phyloP scores from a whole-genome alignment of 2,329 filamentous ascomycete species.

The Chaetomium sp. region DNA sequence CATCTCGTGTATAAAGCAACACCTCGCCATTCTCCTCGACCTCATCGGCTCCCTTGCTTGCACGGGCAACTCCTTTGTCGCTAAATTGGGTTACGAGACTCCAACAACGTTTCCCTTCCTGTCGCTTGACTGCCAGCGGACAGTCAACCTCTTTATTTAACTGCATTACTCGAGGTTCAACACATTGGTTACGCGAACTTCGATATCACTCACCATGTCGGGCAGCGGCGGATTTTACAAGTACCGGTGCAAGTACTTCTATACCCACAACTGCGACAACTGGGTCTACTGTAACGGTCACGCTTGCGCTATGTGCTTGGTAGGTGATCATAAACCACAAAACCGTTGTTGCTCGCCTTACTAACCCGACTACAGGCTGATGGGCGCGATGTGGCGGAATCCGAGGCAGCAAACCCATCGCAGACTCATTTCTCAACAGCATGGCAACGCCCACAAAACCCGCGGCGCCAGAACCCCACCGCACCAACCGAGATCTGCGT shows the following conservation, averaged over 20 bases:
- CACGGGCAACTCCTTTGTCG: not conserved
- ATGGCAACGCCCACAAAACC: slow-evolving; percentile 9
- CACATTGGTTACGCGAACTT: not conserved
- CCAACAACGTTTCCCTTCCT: slow-evolving; percentile 9
- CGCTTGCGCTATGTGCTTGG: slow-evolving; percentile 50
- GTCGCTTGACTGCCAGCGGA: slow-evolving; percentile 35
- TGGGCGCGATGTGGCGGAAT: slow-evolving; percentile 29
- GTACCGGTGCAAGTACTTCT: slow-evolving; percentile 56
- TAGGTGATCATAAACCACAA: slow-evolving; percentile 41
- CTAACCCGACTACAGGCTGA: slow-evolving; percentile 26
- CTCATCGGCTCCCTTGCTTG: not conserved
- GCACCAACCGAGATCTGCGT: slow-evolving; percentile 27
- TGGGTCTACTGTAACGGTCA: slow-evolving; percentile 54
- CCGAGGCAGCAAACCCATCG: slow-evolving; percentile 19
- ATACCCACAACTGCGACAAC: slow-evolving; percentile 50
- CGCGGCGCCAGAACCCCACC: not conserved
- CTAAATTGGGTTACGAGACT: not conserved
- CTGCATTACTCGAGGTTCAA: not conserved
- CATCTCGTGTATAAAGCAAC: slow-evolving; percentile 18
- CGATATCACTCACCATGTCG: slow-evolving; percentile 7
- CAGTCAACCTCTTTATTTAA: slow-evolving; percentile 20
- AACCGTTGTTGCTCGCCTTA: not conserved
- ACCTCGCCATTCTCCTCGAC: not conserved
- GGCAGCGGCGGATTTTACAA: slow-evolving; percentile 50
- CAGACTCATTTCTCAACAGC: not conserved